Base-by-base conservation (phyloP, 306 rosid genomes). In the Sesbania bispinosa region DNA sequence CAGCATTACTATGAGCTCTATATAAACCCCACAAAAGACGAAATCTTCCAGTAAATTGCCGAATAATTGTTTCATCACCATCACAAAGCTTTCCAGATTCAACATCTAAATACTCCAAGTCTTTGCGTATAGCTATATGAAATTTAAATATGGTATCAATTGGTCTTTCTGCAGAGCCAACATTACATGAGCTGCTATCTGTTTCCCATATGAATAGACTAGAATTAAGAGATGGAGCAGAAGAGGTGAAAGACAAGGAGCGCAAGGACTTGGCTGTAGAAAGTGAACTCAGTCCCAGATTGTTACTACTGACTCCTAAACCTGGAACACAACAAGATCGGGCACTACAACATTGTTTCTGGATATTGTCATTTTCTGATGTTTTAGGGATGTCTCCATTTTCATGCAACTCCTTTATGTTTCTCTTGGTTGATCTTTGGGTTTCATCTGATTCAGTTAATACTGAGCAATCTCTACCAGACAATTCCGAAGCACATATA, bases 1-100 rank as follows among this genome's bases (percentile, higher is more conserved):
- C 99, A 46, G 99, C 99, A 81, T 95, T 95, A 79, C 99, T 95
- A 67, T 95, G 99, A 67, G 99, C 99, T 86, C 97, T 89, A 76
- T 95, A 91, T 74, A 95, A 84, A 27, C 99, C 99, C 99, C 99
- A 95, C 71, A 95, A 83, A 70, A 95, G 94, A 55, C 93, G 97
- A 76, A 95, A 95, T 81, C 99, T 88, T 66, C 99, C 99, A 51
- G 72, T 86, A 67, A 95, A 95, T 81, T 91, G 96, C 46, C 82
- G 79, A 46, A 95, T 83, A 69, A 82, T 84, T 41, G 87, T 75
- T 74, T 85, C 99, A 77, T 89, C 96, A 85, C 92, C 83, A 20
- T 89, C 92, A 80, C 62, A 80, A 79, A 95, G 97, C 85, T 89
- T 95, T 81, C 99, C 99, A 76, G 99, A 95, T 84, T 95, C 97